Base-by-base conservation (phyloP, 768 basidiomycete species). In the Hygrocybe coccinea region DNA sequence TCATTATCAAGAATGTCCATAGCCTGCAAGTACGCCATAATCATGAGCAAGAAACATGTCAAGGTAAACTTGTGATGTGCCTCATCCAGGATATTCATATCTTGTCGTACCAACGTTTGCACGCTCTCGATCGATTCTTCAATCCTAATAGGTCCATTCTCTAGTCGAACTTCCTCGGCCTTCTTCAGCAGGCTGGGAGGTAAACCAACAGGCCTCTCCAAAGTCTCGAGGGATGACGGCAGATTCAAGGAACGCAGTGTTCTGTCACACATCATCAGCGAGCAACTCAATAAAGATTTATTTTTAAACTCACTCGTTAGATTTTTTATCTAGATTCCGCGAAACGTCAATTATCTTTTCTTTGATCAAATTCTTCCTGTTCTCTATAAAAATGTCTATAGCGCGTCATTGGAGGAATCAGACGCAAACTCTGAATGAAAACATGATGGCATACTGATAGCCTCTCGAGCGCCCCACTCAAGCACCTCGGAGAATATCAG, bases 1-100 rank as follows among this genome's bases (percentile, higher is more conserved):
- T 97, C 95, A 43, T 81, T 83, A 62, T 95, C 93, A n/a, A 99
- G 72, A 19, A 95, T 83, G 62, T 93, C 92, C 75, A 93, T 79
- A 0, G 91, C 84, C 94, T 97, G 51, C 37, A 33, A 19, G 7
- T 11, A n/a, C n/a, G 17, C 33, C 21, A 35, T 24, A 15, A 51
- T 56, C 37, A 50, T 24, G 15, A 50, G 36, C n/a, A 34, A 35
- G 54, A 29, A 8, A 45, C 11, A 10, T 2, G 45, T 54, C 12
- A 10, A 50, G 50, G 33, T 15, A n/a, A 35, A 56, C n/a, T n/a
- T n/a, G 41, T 25, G 25, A 49, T 48, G 25, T 62, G 91, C 95
- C 77, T 97, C 91, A 49, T 91, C 81, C 19, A 97, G 64, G 15
- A 89, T 72, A 17, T 76, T 70, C 54, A 75, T 70, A 64, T 88